phyloP scores from a whole-genome alignment of 148 eudicot species.

The Bassia scoparia region DNA sequence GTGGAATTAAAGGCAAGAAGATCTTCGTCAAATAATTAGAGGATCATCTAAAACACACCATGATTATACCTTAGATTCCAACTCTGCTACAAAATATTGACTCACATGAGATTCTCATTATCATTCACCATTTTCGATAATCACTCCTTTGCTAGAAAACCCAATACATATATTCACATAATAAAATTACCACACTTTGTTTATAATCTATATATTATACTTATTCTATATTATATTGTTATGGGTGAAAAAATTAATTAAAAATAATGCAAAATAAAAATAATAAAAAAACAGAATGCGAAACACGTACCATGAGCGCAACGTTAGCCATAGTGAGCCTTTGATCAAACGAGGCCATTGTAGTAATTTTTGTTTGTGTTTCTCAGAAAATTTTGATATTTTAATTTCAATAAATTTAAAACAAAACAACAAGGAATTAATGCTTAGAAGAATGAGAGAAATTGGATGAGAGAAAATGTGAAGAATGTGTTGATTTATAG shows the following conservation, averaged over 20 bases:
- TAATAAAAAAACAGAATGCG: neutral
- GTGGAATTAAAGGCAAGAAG: neutral
- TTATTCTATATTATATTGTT: too few relatives aligned
- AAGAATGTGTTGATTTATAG: too few relatives aligned
- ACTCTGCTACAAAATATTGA: neutral
- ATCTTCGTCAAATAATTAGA: constrained; percentile 3
- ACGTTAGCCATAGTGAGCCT: constrained; percentile 71
- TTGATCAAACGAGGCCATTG: constrained; percentile 52
- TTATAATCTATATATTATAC: too few relatives aligned
- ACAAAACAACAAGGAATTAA: too few relatives aligned
- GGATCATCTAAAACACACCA: neutral
- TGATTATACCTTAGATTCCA: constrained; percentile 7
- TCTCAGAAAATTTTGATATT: too few relatives aligned
- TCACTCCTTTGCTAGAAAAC: neutral
- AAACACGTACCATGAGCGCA: constrained; percentile 60
- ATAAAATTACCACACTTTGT: too few relatives aligned
- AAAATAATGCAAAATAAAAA: neutral
- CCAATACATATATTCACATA: neutral
- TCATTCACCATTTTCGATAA: neutral
- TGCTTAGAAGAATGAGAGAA: too few relatives aligned
- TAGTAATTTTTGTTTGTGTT: too few relatives aligned
- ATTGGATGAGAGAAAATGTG: too few relatives aligned
- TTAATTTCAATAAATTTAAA: too few relatives aligned
- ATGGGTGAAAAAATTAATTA: neutral
- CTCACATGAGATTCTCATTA: neutral